Percentiles rank a stretch among this genome's conserved stretches.
Evolutionary conservation across 2,329 filamentous ascomycete genomes (phyloP).

Genomic region (Cryphonectria nitschkei): DNA sequence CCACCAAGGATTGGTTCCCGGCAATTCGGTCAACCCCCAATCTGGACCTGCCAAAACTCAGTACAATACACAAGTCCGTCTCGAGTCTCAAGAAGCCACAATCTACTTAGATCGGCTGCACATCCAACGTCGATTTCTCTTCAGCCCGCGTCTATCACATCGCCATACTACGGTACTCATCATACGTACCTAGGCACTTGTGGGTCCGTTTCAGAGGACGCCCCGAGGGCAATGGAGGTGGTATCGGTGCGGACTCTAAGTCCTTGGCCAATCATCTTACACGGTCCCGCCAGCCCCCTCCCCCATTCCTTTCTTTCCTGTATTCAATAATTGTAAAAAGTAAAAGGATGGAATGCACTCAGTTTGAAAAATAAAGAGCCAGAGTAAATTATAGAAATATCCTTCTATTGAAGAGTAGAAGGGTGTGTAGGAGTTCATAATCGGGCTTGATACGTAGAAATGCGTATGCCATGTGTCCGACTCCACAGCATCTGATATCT

Average conservation of each 20-base stretch:
- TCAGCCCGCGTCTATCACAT: neutral
- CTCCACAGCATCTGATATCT: neutral
- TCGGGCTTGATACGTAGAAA: too few species aligned
- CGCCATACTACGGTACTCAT: neutral
- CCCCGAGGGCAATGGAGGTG: neutral
- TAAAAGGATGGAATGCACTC: neutral
- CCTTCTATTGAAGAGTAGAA: neutral
- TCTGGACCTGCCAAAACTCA: neutral
- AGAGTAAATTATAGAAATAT: neutral
- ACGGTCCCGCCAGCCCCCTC: neutral
- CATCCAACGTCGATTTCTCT: neutral
- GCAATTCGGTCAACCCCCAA: neutral
- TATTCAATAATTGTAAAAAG: neutral
- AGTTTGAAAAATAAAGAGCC: neutral
- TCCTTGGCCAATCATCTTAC: constrained; percentile 18
- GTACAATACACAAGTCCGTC: neutral
- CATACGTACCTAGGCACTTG: neutral
- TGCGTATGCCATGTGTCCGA: neutral
- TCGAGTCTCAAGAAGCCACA: neutral
- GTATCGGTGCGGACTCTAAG: neutral
- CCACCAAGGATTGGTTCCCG: neutral
- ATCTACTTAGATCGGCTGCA: neutral
- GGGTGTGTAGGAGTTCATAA: neutral
- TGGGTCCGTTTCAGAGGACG: neutral
- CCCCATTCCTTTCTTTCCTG: neutral